Conservation (phyloP, 768 basidiomycete genomes). For the Calvatia gigantea region DNA sequence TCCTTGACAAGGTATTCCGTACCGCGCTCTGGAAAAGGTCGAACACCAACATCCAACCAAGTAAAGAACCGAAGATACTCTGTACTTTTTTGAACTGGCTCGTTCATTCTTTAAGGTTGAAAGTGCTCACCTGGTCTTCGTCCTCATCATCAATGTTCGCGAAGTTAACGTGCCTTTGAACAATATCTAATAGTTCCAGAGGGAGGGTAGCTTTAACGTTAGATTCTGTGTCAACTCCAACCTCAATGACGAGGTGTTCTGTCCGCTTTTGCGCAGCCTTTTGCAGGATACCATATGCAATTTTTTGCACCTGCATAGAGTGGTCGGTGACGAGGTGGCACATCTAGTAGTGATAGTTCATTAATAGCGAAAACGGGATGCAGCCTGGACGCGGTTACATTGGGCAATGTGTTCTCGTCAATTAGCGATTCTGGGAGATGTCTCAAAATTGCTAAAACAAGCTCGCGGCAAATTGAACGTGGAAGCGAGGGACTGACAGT, state of each 20-base stretch:
- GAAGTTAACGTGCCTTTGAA: slow-evolving; percentile 45
- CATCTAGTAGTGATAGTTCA: slow-evolving; percentile 47
- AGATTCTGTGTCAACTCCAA: slow-evolving; percentile 71
- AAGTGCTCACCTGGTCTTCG: slow-evolving; percentile 31
- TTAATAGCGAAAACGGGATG: neutral
- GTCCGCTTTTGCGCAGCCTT: slow-evolving; percentile 72
- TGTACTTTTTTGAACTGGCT: slow-evolving; percentile 11
- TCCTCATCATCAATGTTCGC: slow-evolving; percentile 34
- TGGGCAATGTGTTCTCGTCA: slow-evolving; percentile 58
- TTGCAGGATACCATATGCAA: slow-evolving; percentile 71
- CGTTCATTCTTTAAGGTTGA: neutral
- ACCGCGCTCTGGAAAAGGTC: slow-evolving; percentile 85
- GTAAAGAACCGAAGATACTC: slow-evolving; percentile 63
- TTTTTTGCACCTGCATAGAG: slow-evolving; percentile 63
- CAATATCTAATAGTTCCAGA: slow-evolving; percentile 56
- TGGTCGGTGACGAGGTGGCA: slow-evolving; percentile 73
- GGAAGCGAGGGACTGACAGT: slow-evolving; percentile 42
- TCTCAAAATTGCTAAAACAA: slow-evolving; percentile 66
- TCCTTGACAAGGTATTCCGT: slow-evolving; percentile 24
- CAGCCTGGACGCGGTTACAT: slow-evolving; percentile 35
- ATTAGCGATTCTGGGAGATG: slow-evolving; percentile 62
- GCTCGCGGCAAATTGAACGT: slow-evolving; percentile 61
- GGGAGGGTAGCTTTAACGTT: slow-evolving; percentile 54
- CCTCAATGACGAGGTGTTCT: slow-evolving; percentile 82
- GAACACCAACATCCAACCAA: slow-evolving; percentile 88